These are phyloP conservation scores for Didymosphaeria variabile DNA, from an alignment of 2,329 filamentous ascomycete genomes.

Conservation along the genomic window DNA sequence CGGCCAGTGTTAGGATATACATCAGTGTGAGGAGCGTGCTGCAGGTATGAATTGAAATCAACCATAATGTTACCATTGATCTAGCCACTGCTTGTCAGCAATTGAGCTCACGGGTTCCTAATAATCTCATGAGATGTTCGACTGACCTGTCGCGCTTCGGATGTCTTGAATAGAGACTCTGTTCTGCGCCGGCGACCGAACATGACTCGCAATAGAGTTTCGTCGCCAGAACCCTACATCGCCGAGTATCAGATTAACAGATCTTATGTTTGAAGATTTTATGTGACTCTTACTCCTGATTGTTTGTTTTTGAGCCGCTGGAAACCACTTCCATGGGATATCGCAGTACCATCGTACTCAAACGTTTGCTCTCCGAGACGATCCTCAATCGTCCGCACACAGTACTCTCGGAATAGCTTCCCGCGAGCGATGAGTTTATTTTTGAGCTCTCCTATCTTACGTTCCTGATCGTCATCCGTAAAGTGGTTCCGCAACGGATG, in stretches of 20 bases:
- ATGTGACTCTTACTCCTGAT: background rate
- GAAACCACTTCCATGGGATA: constrained; percentile 23
- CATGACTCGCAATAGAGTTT: background rate
- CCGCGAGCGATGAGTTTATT: constrained; percentile 12
- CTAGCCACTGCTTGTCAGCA: background rate
- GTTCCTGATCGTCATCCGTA: background rate
- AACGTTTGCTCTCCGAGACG: constrained; percentile 17
- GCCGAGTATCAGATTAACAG: too few relatives aligned
- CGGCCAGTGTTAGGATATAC: constrained; percentile 6
- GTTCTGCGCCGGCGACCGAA: constrained; percentile 1
- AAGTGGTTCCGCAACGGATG: constrained; percentile 14
- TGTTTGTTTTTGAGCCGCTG: constrained; percentile 18
- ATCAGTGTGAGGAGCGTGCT: constrained; percentile 19
- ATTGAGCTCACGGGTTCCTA: too few relatives aligned
- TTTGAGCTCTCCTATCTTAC: constrained; percentile 1
- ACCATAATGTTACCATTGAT: constrained; percentile 18
- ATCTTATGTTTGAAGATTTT: too few relatives aligned
- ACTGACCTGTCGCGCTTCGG: background rate
- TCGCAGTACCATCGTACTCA: constrained; percentile 18
- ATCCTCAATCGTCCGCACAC: background rate
- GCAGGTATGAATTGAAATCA: constrained; percentile 20
- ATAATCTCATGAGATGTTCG: too few relatives aligned
- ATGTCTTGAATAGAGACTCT: background rate
- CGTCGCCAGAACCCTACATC: background rate
- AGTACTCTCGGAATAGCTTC: constrained; percentile 14